phyloP scores from a whole-genome alignment of 140 eudicot genomes.

The Anethum foeniculum region DNA sequence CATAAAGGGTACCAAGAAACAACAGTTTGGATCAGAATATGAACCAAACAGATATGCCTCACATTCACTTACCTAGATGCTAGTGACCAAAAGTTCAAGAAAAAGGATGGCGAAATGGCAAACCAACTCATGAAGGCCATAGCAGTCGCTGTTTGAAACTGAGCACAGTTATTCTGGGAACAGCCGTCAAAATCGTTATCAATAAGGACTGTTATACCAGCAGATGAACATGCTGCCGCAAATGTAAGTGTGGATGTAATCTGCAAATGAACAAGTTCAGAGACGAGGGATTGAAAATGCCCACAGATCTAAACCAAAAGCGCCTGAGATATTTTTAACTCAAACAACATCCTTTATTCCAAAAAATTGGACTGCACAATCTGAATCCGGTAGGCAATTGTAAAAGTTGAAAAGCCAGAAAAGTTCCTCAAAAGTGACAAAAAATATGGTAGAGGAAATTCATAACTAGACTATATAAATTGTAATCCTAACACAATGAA shows the following conservation, averaged over 20 bases:
- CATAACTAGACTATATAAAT: not conserved
- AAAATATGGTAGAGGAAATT: not conserved
- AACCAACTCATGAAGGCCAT: constrained; percentile 65
- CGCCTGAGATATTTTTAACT: not conserved
- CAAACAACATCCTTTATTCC: not conserved
- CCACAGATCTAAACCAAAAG: not conserved
- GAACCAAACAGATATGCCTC: not conserved
- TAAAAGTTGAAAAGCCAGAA: not conserved
- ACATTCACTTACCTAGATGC: constrained; percentile 35
- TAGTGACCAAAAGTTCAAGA: constrained; percentile 49
- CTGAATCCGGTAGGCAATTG: not conserved
- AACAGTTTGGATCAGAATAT: not conserved
- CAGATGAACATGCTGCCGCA: constrained; percentile 65
- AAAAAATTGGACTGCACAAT: not conserved
- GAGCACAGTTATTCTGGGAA: constrained; percentile 42
- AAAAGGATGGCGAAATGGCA: constrained; percentile 44
- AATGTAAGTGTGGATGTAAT: constrained; percentile 51
- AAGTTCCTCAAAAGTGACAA: not conserved
- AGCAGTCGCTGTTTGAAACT: constrained; percentile 45
- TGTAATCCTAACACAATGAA: not conserved
- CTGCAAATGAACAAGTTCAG: constrained; percentile 22
- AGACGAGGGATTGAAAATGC: not conserved
- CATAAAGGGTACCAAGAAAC: not conserved
- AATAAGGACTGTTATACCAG: constrained; percentile 55
- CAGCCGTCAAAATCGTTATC: constrained; percentile 39